Conservation (phyloP, 169 alveolate species). For the Eimeria necatrix region DNA sequence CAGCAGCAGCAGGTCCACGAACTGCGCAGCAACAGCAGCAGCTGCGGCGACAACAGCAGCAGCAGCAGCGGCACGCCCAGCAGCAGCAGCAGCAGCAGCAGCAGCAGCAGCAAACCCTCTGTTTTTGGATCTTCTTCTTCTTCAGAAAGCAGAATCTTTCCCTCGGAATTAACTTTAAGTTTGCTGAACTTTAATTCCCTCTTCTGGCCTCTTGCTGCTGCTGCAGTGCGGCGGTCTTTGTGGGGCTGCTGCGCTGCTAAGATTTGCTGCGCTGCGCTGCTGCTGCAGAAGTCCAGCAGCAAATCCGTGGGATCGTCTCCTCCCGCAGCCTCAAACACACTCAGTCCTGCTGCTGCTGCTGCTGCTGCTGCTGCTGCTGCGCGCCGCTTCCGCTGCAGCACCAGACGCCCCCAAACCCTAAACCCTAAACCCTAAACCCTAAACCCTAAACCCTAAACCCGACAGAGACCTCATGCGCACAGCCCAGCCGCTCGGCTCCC, state of each 20-base stretch:
- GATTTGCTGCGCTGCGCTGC: neutral
- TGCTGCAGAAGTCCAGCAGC: conserved; percentile 34
- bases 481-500: neutral
- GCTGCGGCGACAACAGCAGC: neutral
- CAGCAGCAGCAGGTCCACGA: neutral
- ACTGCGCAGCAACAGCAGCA: neutral
- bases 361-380: neutral
- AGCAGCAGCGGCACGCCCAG: neutral
- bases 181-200: neutral
- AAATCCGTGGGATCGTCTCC: neutral
- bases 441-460: conserved; percentile 6
- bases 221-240: neutral
- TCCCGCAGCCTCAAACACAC: neutral
- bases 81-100: conserved; percentile 32
- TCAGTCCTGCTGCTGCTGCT: neutral
- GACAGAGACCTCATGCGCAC: neutral
- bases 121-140: neutral
- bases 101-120: neutral
- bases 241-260: neutral
- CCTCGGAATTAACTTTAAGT: neutral
- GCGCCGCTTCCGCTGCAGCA: conserved; percentile 43
- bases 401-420: conserved; percentile 8
- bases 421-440: conserved; percentile 31
- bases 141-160: neutral
- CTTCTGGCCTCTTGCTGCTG: neutral